Percentiles rank a stretch among this genome's conserved stretches.
Conservation (phyloP, 768 basidiomycete species). For the Lactifluus hygrophoroides region DNA sequence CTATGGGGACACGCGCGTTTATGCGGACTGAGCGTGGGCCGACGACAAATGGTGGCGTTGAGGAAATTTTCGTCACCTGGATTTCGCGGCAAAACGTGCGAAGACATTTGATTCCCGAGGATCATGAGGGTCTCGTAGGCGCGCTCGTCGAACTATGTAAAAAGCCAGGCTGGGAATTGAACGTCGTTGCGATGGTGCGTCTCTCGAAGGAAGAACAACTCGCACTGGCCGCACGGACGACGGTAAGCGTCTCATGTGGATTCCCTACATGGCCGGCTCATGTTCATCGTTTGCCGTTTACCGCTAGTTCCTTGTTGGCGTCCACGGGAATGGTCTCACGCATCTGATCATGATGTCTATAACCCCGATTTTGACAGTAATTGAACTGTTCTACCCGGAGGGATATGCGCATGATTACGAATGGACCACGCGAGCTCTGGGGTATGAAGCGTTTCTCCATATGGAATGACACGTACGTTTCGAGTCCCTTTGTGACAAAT, state of each 20-base stretch:
- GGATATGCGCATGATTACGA: slow-evolving; percentile 86
- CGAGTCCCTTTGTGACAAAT: background rate
- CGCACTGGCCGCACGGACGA: slow-evolving; percentile 52
- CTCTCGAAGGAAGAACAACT: slow-evolving; percentile 74
- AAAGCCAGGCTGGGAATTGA: slow-evolving; percentile 47
- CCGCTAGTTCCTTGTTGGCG: slow-evolving; percentile 17
- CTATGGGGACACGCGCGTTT: slow-evolving; percentile 24
- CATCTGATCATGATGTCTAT: slow-evolving; percentile 81
- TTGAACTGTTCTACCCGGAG: slow-evolving; percentile 74
- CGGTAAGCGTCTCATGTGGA: slow-evolving; percentile 38
- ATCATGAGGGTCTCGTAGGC: slow-evolving; percentile 46
- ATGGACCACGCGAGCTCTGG: slow-evolving; percentile 68
- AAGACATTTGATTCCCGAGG: slow-evolving; percentile 43
- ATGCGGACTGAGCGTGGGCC: slow-evolving; percentile 5
- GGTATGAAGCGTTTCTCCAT: slow-evolving; percentile 68
- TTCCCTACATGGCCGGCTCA: slow-evolving; percentile 1
- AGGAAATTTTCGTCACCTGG: slow-evolving; percentile 60
- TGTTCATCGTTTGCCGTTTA: no score
- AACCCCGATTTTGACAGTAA: slow-evolving; percentile 66
- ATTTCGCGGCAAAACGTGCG: slow-evolving; percentile 58
- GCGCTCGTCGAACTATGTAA: slow-evolving; percentile 44
- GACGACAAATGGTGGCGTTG: slow-evolving; percentile 13
- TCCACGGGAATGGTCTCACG: slow-evolving; percentile 64
- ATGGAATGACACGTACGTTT: slow-evolving; percentile 68
- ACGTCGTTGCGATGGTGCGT: slow-evolving; percentile 52